phyloP scores from a whole-genome alignment of 164 flowering plant genomes.

The grape (Vitis vinifera) region ASM3070453v1 NC_081816.1:5607501-5608000 shows the following conservation, averaged over 20 bases:
- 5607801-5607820: not conserved
- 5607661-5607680: no score
- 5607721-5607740: conserved; percentile 56
- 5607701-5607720: conserved; percentile 55
- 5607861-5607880: not conserved
- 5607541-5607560: no score
- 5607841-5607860: not conserved
- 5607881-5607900: not conserved
- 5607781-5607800: not conserved
- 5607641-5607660: no score
- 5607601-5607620: no score
- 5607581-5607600: no score
- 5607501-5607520: no score
- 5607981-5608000: not conserved
- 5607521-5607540: no score
- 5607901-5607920: not conserved
- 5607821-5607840: not conserved
- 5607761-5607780: not conserved
- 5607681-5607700: not conserved
- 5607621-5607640: no score
- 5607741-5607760: conserved; percentile 20
- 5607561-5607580: no score
- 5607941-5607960: not conserved
- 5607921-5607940: not conserved
- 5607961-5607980: not conserved